A percentile compares a stretch with the other conserved stretches of the same genome.
These are phyloP conservation scores for Brassica hybrid DNA, from an alignment of 441 rosid species.

Conservation along the genomic window DNA sequence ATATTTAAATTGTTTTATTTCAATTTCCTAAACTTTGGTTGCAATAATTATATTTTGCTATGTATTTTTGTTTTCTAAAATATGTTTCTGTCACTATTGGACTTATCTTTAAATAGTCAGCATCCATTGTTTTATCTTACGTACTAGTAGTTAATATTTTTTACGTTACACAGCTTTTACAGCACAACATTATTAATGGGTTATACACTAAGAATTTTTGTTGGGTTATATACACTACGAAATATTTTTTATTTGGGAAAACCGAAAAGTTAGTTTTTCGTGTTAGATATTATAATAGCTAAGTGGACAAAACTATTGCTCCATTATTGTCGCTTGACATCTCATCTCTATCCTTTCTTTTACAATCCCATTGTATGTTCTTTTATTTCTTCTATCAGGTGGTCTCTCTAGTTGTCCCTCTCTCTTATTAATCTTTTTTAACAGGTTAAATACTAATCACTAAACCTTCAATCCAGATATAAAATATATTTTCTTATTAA, in stretches of 20 bases:
- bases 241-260: no score
- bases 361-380: slow-evolving; percentile 33
- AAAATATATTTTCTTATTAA: neutral
- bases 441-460: neutral
- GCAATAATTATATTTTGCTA: neutral
- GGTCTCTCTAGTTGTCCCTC: slow-evolving; percentile 24
- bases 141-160: slow-evolving; percentile 1
- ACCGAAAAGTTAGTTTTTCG: slow-evolving; percentile 28
- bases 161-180: slow-evolving; percentile 3
- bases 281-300: slow-evolving; percentile 35
- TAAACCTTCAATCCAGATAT: neutral
- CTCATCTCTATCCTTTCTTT: slow-evolving; percentile 43
- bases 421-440: neutral
- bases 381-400: slow-evolving; percentile 37
- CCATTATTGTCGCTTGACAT: slow-evolving; percentile 46
- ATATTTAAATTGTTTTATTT: neutral
- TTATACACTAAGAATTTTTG: slow-evolving; percentile 6
- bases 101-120: slow-evolving; percentile 5
- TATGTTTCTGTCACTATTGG: slow-evolving; percentile 25
- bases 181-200: slow-evolving; percentile 16
- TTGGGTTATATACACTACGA: no score
- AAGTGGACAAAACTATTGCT: slow-evolving; percentile 43
- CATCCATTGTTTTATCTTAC: neutral
- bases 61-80: no score
- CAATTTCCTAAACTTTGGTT: neutral